Evolutionary conservation across 2,329 filamentous ascomycete species (phyloP).

Genomic region (Onygenales sp.): DNA sequence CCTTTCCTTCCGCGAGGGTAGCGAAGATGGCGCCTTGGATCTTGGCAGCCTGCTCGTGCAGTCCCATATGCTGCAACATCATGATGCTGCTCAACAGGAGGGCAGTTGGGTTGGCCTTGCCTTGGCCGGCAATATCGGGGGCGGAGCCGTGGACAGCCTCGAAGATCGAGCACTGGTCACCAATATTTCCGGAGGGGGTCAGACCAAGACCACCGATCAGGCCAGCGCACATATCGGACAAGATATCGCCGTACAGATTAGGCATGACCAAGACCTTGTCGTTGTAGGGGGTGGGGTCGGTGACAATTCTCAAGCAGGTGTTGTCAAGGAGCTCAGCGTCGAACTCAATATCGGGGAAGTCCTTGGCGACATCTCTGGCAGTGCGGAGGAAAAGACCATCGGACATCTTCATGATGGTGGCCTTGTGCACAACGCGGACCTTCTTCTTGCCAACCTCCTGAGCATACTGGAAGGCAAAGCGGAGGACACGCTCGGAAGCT

Average conservation of each 20-base stretch:
- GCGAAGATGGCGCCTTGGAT: conserved; percentile 95
- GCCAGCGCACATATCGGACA: conserved; percentile 98
- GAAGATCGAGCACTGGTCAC: conserved; percentile 98
- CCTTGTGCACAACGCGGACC: conserved; percentile 98
- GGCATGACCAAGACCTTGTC: conserved; percentile 97
- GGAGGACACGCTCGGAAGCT: conserved; percentile 88
- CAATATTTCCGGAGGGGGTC: conserved; percentile 96
- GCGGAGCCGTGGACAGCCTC: conserved; percentile 98
- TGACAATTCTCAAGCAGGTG: conserved; percentile 97
- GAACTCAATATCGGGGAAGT: conserved; percentile 93
- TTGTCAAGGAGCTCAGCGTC: conserved; percentile 98
- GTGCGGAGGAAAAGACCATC: conserved; percentile 95
- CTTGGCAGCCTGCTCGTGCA: conserved; percentile 70
- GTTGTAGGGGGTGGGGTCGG: conserved; percentile 92
- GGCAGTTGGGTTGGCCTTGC: conserved; percentile 92
- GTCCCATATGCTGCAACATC: conserved; percentile 98
- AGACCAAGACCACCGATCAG: conserved; percentile 95
- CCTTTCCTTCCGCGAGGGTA: conserved; percentile 91
- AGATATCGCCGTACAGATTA: conserved; percentile 98
- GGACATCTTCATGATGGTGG: conserved; percentile 99
- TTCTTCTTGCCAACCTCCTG: conserved; percentile 87
- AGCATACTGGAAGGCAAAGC: conserved; percentile 97
- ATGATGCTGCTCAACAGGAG: conserved; percentile 94
- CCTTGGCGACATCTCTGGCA: conserved; percentile 77
- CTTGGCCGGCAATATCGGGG: conserved; percentile 92